Percentiles rank a stretch among this genome's conserved stretches.
Conservation (phyloP, 2,329 filamentous ascomycete species). For the Pleoardoris graminearum region DNA sequence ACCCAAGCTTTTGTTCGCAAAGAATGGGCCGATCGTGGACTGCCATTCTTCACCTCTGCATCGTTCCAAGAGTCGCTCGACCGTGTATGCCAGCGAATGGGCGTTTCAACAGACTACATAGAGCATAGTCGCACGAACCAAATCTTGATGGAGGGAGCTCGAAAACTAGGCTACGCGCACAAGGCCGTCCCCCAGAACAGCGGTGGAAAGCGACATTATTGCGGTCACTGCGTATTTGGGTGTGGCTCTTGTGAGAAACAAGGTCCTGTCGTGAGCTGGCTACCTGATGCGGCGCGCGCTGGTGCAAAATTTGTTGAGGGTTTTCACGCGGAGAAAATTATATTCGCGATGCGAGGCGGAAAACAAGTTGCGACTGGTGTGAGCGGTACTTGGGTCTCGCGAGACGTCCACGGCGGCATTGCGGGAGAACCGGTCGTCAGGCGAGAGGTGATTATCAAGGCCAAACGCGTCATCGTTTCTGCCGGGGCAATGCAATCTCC, state of each 20-base stretch:
- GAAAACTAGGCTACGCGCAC: slow-evolving; percentile 72
- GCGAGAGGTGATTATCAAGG: slow-evolving; percentile 70
- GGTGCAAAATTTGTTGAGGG: slow-evolving; percentile 86
- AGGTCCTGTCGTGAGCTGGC: slow-evolving; percentile 74
- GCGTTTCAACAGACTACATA: slow-evolving; percentile 67
- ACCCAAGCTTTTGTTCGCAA: slow-evolving; percentile 75
- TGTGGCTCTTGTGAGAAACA: slow-evolving; percentile 72
- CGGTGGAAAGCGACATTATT: slow-evolving; percentile 72
- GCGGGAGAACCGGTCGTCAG: slow-evolving; percentile 56
- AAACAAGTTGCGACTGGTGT: slow-evolving; percentile 69
- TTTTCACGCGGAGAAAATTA: slow-evolving; percentile 69
- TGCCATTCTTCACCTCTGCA: slow-evolving; percentile 73
- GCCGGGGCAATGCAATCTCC: slow-evolving; percentile 78
- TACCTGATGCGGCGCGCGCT: slow-evolving; percentile 76
- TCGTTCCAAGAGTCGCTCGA: slow-evolving; percentile 81
- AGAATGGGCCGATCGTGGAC: slow-evolving; percentile 74
- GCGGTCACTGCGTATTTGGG: slow-evolving; percentile 64
- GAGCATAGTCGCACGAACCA: slow-evolving; percentile 74
- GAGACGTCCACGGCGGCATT: slow-evolving; percentile 65
- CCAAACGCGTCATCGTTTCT: slow-evolving; percentile 79
- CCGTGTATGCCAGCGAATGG: slow-evolving; percentile 77
- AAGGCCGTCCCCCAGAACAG: slow-evolving; percentile 78
- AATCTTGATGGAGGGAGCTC: slow-evolving; percentile 73
- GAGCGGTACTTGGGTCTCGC: slow-evolving; percentile 73
- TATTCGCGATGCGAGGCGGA: slow-evolving; percentile 64